These are phyloP conservation scores for Lithospermum erythrorhizon DNA, from an alignment of 257 asterid genomes.

Conservation along the genomic window DNA sequence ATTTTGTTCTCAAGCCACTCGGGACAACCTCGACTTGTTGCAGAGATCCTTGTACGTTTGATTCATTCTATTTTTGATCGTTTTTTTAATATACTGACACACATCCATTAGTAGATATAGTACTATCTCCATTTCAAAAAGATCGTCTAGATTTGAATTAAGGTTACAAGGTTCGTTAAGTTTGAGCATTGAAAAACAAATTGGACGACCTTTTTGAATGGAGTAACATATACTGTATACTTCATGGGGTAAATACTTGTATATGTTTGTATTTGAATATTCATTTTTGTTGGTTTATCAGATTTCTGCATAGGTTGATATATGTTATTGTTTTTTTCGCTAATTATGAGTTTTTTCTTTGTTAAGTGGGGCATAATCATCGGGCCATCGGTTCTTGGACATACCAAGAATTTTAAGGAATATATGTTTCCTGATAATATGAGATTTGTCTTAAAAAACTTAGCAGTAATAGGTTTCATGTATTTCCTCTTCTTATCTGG, in stretches of 20 bases:
- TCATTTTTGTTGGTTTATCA: not conserved
- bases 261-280: not conserved
- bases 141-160: no score
- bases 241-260: not conserved
- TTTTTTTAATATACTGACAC: no score
- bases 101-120: no score
- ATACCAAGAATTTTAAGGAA: conserved; percentile 26
- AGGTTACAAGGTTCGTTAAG: no score
- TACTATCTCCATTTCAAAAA: no score
- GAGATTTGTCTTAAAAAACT: conserved; percentile 27
- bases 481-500: conserved; percentile 70
- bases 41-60: conserved; percentile 59
- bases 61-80: not conserved
- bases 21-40: conserved; percentile 54
- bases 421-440: conserved; percentile 41
- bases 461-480: conserved; percentile 64
- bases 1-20: conserved; percentile 59
- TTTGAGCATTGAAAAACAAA: no score
- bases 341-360: conserved; percentile 12
- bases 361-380: conserved; percentile 62
- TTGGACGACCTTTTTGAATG: no score
- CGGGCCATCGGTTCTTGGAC: conserved; percentile 60
- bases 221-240: no score
- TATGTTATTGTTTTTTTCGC: not conserved
- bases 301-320: not conserved